These are phyloP conservation scores for Candida neerlandica DNA, from an alignment of 1,139 yeast species.

Conservation along the genomic window DNA sequence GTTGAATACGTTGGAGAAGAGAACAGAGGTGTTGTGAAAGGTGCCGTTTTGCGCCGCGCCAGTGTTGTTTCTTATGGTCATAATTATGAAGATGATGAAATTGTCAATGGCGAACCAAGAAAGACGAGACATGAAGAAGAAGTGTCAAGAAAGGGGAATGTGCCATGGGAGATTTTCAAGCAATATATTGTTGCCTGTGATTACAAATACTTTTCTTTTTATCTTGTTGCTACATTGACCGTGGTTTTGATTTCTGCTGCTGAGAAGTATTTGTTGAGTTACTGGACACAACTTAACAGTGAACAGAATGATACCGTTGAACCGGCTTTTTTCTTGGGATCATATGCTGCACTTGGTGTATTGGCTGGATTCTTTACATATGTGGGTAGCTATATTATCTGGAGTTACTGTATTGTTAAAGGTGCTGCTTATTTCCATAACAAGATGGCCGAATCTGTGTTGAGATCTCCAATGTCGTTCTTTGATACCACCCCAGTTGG, in stretches of 20 bases:
- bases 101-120: slow-evolving; percentile 18
- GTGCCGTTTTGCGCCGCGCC: slow-evolving; percentile 20
- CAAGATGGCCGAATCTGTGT: slow-evolving; percentile 38
- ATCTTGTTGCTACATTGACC: slow-evolving; percentile 22
- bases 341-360: slow-evolving; percentile 32
- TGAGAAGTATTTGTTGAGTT: slow-evolving; percentile 38
- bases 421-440: slow-evolving; percentile 42
- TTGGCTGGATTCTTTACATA: slow-evolving; percentile 29
- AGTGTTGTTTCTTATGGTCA: slow-evolving; percentile 28
- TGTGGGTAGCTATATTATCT: slow-evolving; percentile 31
- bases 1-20: slow-evolving; percentile 25
- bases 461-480: slow-evolving; percentile 47
- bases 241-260: slow-evolving; percentile 26
- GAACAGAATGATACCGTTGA: slow-evolving; percentile 23
- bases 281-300: slow-evolving; percentile 41
- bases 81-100: slow-evolving; percentile 20
- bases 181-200: slow-evolving; percentile 42
- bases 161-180: slow-evolving; percentile 33
- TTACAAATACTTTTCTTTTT: slow-evolving; percentile 27
- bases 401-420: slow-evolving; percentile 34
- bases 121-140: slow-evolving; percentile 35
- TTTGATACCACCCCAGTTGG: slow-evolving; percentile 49
- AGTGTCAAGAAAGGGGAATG: slow-evolving; percentile 32
- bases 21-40: slow-evolving; percentile 21
- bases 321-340: slow-evolving; percentile 27